Evolutionary conservation across 2,329 filamentous ascomycete species (phyloP).

Genomic region (Rosellinia necatrix): DNA sequence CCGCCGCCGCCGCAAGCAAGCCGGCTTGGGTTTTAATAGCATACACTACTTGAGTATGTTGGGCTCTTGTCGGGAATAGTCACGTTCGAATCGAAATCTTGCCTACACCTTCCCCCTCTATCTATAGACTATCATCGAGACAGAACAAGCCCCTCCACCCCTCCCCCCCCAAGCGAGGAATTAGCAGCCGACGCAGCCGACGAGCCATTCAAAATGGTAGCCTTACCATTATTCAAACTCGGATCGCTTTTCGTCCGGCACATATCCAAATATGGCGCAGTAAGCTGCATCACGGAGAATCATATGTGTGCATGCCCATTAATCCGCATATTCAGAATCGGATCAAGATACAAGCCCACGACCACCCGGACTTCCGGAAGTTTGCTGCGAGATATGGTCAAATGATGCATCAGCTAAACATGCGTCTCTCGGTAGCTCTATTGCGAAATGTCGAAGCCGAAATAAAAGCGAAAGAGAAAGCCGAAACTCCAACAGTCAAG

Average conservation of each 20-base stretch:
- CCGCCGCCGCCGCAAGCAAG: not conserved
- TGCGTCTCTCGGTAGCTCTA: conserved; percentile 64
- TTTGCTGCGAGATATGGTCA: conserved; percentile 68
- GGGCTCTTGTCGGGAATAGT: not conserved
- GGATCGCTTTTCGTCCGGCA: conserved; percentile 67
- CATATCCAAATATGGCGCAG: conserved; percentile 71
- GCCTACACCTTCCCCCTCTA: not conserved
- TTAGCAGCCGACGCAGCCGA: not conserved
- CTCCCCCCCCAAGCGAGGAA: not conserved
- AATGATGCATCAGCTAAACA: conserved; percentile 68
- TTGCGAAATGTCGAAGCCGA: conserved; percentile 63
- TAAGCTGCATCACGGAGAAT: conserved; percentile 45
- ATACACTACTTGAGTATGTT: conserved; percentile 4
- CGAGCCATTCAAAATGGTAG: conserved; percentile 55
- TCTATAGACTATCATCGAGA: not conserved
- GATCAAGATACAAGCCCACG: conserved; percentile 69
- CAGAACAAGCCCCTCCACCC: not conserved
- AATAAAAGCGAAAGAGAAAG: conserved; percentile 63
- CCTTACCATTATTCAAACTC: conserved; percentile 70
- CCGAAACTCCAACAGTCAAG: conserved; percentile 67
- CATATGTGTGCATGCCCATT: not conserved
- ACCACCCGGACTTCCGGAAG: conserved; percentile 63
- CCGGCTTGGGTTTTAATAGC: conserved; percentile 10
- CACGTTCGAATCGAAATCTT: not conserved
- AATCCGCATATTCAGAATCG: conserved; percentile 54